Base-by-base conservation (phyloP, 805 yeast species). In the Isabelozyma heimii region DNA sequence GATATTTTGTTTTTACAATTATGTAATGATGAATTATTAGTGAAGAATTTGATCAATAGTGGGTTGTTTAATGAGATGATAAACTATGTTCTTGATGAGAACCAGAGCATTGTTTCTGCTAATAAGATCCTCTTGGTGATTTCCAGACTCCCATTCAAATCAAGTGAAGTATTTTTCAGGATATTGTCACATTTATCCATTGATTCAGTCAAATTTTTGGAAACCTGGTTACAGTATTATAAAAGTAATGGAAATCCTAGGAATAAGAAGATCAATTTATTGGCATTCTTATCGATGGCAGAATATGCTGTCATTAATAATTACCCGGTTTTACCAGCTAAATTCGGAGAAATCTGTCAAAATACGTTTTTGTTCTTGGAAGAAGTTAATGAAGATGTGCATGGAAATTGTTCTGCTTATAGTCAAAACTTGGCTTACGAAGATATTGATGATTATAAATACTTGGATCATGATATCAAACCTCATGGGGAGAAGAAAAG, bases 171-270 rank as follows among this genome's bases (percentile, higher is more conserved):
- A 16, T 71, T 79, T 40, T 43, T 73, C 8, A 56, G 63, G 35
- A 55, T 74, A 40, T 53, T 77, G 40, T 57, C 54, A 24, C 68
- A 63, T 46, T 47, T 67, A 43, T 51, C 66, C 8, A 46, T 66
- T 37, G 65, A 70, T 54, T 39, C 40, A 6, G 43, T 51, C 8
- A 53, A 49, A 17, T 66, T 70, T 45, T 39, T 74, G 38, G 56
- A 54, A 8, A 55, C 55, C 10, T 79, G 82, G 73, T 63, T 77
- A 51, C 69, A 72, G 27, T 61, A 64, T 54, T 67, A 70, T 53
- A 66, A 62, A 48, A 80, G 81, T 50, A 78, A 88, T 48, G 87
- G 86, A 40, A 90, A 85, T 57, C 91, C 96, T 0, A 76, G 89
- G 50, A 81, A 83, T 55, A 82, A 87, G 52, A 92, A 92, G 64